Conservation (phyloP, 2,329 filamentous ascomycete species). For the Pseudonectria foliicola region DNA sequence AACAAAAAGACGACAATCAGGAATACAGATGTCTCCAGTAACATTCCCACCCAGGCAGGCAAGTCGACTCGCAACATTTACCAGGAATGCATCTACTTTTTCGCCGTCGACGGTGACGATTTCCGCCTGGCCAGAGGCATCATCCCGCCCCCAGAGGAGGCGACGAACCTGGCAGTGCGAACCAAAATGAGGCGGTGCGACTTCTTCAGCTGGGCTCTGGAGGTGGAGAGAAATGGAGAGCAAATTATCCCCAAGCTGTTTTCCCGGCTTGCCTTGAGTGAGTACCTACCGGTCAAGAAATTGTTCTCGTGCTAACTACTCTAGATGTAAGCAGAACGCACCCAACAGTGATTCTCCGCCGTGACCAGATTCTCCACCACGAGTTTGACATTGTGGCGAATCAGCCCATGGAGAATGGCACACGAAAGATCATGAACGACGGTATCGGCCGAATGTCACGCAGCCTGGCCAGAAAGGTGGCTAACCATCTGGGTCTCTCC, state of each 20-base stretch:
- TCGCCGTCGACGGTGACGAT: slow-evolving; percentile 44
- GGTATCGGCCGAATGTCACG: slow-evolving; percentile 61
- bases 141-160: slow-evolving; percentile 20
- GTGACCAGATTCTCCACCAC: slow-evolving; percentile 34
- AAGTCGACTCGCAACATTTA: slow-evolving; percentile 16
- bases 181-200: slow-evolving; percentile 29
- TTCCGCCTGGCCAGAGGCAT: slow-evolving; percentile 23
- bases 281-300: slow-evolving; percentile 3
- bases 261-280: slow-evolving; percentile 49
- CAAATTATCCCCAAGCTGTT: slow-evolving; percentile 51
- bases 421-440: slow-evolving; percentile 52
- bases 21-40: no score
- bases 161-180: slow-evolving; percentile 13
- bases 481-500: slow-evolving; percentile 39
- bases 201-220: slow-evolving; percentile 48
- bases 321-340: slow-evolving; percentile 45
- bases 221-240: slow-evolving; percentile 33
- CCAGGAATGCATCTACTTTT: slow-evolving; percentile 44
- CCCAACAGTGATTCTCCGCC: slow-evolving; percentile 39
- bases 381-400: slow-evolving; percentile 17
- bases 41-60: slow-evolving; percentile 7
- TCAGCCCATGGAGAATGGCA: slow-evolving; percentile 27
- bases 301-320: neutral
- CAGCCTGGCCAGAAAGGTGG: slow-evolving; percentile 47
- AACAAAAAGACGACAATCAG: slow-evolving; percentile 31